phyloP scores from a whole-genome alignment of 169 alveolate species.

The Eimeria zaria region DNA sequence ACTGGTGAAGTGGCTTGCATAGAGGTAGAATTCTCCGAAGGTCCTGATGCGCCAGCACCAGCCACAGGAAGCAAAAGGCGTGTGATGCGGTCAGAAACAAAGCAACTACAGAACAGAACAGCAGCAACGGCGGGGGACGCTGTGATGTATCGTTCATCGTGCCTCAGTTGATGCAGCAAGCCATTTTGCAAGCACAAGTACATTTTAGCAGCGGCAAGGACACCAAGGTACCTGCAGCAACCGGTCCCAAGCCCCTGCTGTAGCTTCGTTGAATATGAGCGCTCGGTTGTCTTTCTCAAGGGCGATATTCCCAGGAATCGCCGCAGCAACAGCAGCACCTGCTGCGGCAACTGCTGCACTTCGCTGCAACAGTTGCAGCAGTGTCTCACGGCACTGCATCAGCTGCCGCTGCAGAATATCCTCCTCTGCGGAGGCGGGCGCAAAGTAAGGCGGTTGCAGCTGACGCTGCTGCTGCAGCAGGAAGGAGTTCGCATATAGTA shows the following conservation, averaged over 20 bases:
- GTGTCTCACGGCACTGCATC: constrained; percentile 27
- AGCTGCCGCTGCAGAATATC: constrained; percentile 13
- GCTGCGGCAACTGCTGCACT: constrained; percentile 39
- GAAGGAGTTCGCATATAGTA: constrained; percentile 3
- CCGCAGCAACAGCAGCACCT: constrained; percentile 60
- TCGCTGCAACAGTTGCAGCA: constrained; percentile 48
- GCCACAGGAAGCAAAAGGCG: not conserved
- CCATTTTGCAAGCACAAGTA: not conserved
- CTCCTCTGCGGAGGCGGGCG: constrained; percentile 23
- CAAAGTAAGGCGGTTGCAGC: constrained; percentile 18
- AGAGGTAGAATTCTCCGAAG: not conserved
- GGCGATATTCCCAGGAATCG: constrained; percentile 11
- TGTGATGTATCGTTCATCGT: not conserved
- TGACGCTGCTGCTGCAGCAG: constrained; percentile 27
- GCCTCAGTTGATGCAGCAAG: not conserved
- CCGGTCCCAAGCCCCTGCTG: constrained; percentile 44
- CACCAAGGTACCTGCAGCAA: constrained; percentile 17
- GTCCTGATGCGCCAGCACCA: not conserved
- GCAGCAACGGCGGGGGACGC: not conserved
- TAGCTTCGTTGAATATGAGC: constrained; percentile 5
- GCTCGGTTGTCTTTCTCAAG: not conserved
- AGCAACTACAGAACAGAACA: not conserved
- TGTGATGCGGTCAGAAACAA: not conserved
- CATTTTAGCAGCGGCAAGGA: not conserved
- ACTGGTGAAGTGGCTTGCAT: not conserved